Conservation (phyloP, 345 rosid species). For the Acer yangbiense region DNA sequence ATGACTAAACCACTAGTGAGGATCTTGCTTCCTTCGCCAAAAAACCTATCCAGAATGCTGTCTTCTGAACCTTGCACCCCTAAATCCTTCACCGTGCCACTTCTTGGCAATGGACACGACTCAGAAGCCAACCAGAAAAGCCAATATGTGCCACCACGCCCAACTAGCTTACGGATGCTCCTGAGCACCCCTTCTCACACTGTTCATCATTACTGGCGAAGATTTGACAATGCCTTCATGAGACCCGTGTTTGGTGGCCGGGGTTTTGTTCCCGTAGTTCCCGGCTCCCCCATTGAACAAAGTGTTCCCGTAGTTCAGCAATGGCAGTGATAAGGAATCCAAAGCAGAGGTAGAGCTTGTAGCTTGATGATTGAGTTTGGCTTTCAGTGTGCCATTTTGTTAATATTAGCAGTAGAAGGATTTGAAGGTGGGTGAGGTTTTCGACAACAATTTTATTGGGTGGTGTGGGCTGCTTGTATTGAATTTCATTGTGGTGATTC, state of each 20-base stretch:
- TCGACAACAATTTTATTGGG: conserved; percentile 15
- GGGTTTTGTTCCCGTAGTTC: conserved; percentile 66
- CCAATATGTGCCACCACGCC: conserved; percentile 27
- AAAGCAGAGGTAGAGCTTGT: not conserved
- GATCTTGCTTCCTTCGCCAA: conserved; percentile 66
- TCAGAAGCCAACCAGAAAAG: conserved; percentile 28
- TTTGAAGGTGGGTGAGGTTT: conserved; percentile 15
- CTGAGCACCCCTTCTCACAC: conserved; percentile 65
- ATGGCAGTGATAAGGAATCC: conserved; percentile 37
- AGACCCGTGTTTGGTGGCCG: conserved; percentile 88
- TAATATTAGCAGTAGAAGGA: conserved; percentile 1
- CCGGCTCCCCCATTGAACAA: conserved; percentile 66
- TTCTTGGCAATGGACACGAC: conserved; percentile 46
- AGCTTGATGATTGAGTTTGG: conserved; percentile 24
- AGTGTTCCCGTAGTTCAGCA: conserved; percentile 24
- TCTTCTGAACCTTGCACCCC: conserved; percentile 61
- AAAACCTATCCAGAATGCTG: conserved; percentile 43
- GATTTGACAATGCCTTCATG: conserved; percentile 82
- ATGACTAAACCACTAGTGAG: conserved; percentile 82
- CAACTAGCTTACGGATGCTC: conserved; percentile 56
- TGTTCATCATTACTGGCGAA: conserved; percentile 82
- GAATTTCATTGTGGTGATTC: conserved; percentile 6
- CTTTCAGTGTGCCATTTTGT: conserved; percentile 29
- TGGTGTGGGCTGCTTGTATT: conserved; percentile 15
- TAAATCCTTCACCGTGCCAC: conserved; percentile 56